These are phyloP conservation scores for Phytophthora cajani DNA, from an alignment of 352 stramenopile genomes.

Conservation along the genomic window DNA sequence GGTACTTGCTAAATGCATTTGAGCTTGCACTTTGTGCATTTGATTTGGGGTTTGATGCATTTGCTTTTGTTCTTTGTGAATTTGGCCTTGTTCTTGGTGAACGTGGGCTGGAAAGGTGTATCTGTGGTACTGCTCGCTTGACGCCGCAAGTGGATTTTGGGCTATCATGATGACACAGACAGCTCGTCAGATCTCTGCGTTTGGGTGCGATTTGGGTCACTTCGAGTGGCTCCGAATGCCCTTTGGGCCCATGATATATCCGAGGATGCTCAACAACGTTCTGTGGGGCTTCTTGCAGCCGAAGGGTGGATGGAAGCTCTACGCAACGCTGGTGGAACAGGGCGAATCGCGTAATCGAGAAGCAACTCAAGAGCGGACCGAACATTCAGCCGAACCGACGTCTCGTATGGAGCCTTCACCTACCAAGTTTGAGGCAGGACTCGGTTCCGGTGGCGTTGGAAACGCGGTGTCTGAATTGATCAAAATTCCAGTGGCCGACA, in stretches of 20 bases:
- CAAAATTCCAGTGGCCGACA: neutral
- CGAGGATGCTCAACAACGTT: neutral
- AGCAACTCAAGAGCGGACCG: too few relatives aligned
- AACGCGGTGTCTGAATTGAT: neutral
- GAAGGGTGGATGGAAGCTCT: neutral
- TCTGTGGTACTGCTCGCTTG: neutral
- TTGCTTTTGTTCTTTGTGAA: too few relatives aligned
- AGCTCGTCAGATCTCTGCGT: neutral
- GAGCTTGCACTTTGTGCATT: too few relatives aligned
- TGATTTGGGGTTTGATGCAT: too few relatives aligned
- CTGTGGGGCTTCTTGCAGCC: neutral
- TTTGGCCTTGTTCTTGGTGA: too few relatives aligned
- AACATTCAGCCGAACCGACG: too few relatives aligned
- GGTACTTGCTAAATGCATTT: too few relatives aligned
- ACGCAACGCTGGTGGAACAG: neutral
- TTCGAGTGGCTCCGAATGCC: slow-evolving; percentile 2
- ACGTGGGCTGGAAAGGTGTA: neutral
- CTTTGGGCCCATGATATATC: slow-evolving; percentile 1
- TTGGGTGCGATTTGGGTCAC: neutral
- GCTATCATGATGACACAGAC: neutral
- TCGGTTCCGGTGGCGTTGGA: rapidly evolving
- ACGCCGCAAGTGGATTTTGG: neutral
- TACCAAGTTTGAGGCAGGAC: neutral
- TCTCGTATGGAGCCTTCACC: neutral
- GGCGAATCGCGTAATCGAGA: neutral